Evolutionary conservation across 768 basidiomycete species (phyloP).

Genomic region (Strobilomyces dryophilus): DNA sequence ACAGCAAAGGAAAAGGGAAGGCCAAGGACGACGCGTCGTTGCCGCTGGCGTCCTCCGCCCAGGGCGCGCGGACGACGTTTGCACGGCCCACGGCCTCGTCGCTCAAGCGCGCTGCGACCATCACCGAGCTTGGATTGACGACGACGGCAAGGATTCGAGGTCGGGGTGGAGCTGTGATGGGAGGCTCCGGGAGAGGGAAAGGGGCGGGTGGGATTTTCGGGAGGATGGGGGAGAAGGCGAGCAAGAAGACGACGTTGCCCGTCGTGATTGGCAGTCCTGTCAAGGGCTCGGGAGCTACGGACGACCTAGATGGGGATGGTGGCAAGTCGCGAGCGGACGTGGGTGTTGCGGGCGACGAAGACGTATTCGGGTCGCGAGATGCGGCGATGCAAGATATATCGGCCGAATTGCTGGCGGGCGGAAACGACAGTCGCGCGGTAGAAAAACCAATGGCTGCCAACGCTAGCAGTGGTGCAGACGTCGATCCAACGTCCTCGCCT

Average conservation of each 20-base stretch:
- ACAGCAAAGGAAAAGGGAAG: constrained; percentile 14
- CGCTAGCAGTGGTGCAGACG: constrained; percentile 1
- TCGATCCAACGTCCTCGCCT: constrained; percentile 16
- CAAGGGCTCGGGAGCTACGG: constrained; percentile 30
- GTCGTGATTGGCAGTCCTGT: constrained; percentile 44
- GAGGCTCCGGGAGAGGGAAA: constrained; percentile 6
- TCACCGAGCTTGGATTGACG: constrained; percentile 7
- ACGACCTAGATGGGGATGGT: background rate
- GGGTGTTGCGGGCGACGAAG: background rate
- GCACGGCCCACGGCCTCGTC: constrained; percentile 30
- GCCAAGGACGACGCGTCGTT: constrained; percentile 23
- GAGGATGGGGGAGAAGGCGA: constrained; percentile 29
- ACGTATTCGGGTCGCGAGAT: constrained; percentile 7
- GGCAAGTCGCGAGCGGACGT: background rate
- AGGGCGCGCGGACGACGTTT: constrained; percentile 12
- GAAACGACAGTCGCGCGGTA: background rate
- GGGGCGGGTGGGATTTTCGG: constrained; percentile 25
- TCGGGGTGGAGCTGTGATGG: constrained; percentile 1
- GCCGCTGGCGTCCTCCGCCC: constrained; percentile 1
- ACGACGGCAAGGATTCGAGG: background rate
- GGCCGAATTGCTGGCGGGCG: constrained; percentile 7
- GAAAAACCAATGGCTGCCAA: constrained; percentile 13
- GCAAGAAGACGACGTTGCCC: constrained; percentile 42
- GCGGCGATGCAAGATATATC: background rate
- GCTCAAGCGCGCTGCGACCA: constrained; percentile 24